phyloP scores from a whole-genome alignment of 1,284 basidiomycete species.

The Hymenochaete sp. region DNA sequence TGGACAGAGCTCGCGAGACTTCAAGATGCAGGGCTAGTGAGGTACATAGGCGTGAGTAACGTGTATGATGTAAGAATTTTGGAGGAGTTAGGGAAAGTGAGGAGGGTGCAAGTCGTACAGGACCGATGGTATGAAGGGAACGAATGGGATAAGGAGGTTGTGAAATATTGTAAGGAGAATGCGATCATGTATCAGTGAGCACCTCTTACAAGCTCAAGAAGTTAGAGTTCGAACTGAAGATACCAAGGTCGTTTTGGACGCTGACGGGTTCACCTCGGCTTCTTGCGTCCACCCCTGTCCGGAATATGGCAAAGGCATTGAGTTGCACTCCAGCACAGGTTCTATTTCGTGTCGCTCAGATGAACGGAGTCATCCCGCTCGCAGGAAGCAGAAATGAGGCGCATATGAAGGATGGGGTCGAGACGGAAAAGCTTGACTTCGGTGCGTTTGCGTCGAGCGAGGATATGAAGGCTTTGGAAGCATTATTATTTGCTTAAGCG shows the following conservation, averaged over 20 bases:
- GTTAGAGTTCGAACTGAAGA: neutral
- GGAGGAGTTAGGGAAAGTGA: slow-evolving; percentile 39
- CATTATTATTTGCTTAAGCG: too few species aligned
- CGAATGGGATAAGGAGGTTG: slow-evolving; percentile 58
- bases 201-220: neutral
- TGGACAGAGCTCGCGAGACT: slow-evolving; percentile 54
- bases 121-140: slow-evolving; percentile 80
- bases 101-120: slow-evolving; percentile 65
- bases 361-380: slow-evolving; percentile 50
- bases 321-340: slow-evolving; percentile 54
- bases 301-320: slow-evolving; percentile 37
- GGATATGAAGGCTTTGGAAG: too few species aligned
- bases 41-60: slow-evolving; percentile 67
- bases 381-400: slow-evolving; percentile 52
- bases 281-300: slow-evolving; percentile 40
- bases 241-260: slow-evolving; percentile 74
- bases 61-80: slow-evolving; percentile 57
- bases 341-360: slow-evolving; percentile 59
- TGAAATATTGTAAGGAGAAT: slow-evolving; percentile 45
- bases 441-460: too few species aligned
- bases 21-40: slow-evolving; percentile 55
- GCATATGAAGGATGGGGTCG: slow-evolving; percentile 58
- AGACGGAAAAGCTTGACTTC: neutral
- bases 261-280: slow-evolving; percentile 65
- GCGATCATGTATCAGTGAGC: slow-evolving; percentile 63